Evolutionary conservation across 331 rosid genomes (phyloP), one percentile per base, ranked within the genome.

Genomic region (Cydonia oblonga): DNA sequence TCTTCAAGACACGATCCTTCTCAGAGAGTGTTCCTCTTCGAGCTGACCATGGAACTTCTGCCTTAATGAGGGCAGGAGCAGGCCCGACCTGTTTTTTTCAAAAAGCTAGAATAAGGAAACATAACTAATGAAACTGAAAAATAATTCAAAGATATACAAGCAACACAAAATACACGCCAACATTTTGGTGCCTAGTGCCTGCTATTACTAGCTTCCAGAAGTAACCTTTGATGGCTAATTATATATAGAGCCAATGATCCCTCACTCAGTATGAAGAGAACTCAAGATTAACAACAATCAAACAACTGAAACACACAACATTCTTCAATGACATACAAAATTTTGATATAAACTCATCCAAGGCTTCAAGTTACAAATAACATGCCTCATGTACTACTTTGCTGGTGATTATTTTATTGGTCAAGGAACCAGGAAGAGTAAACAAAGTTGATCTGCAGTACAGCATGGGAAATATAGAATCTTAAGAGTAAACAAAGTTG

Each of bases 11-110:
- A 78, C 98, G 98, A 54, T 91, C 98, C 72, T 86, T 89, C 0
- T 93, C 98, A 75, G 98, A 93, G 44, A 89, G 86, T 51, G 23
- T 84, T 76, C 84, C 97, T 80, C 84, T 91, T 83, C 86, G 85
- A 49, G 83, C 91, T 60, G 98, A 93, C 98, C 98, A 93, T 30
- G 97, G 98, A 62, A 87, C 91, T 61, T 89, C 92, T 24, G 97
- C 98, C 84, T 91, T 93, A 77, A 85, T 79, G 28, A 93, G 81
- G 53, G 87, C 73, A 29, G 90, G 82, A 76, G 91, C 70, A 64
- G 96, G 88, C 66, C 90, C 97, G 57, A 84, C 96, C 97, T 93
- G 85, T 70, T 32, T 56, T 69, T 9, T 69, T 13, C 30, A 69
- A 13, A 53, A 69, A 26, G 9, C 33, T 53, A 20, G 73, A 76